phyloP scores from a whole-genome alignment of 257 asterid species.

The Cinchona pubescens region DNA sequence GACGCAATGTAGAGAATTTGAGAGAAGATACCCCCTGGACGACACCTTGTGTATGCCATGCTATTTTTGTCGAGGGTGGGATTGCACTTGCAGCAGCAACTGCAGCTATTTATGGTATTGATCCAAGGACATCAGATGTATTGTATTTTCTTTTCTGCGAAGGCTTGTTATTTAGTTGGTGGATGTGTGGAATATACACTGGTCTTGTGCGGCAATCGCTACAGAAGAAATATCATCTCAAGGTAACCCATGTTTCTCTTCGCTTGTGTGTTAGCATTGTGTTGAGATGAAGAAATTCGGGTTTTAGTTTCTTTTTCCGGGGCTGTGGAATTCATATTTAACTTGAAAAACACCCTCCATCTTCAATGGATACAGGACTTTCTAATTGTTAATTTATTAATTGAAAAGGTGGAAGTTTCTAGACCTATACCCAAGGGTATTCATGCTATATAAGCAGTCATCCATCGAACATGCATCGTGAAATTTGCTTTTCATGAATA shows the following conservation, averaged over 20 bases:
- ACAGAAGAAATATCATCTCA: constrained; percentile 97
- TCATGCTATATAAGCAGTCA: neutral
- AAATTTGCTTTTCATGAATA: neutral
- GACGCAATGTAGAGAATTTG: constrained; percentile 74
- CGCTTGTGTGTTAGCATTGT: neutral
- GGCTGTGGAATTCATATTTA: neutral
- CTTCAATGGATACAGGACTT: neutral
- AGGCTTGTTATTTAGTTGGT: constrained; percentile 95
- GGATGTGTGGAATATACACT: constrained; percentile 99
- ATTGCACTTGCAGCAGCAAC: constrained; percentile 68
- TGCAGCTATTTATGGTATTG: constrained; percentile 77
- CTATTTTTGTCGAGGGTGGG: constrained; percentile 87
- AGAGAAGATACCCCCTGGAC: constrained; percentile 93
- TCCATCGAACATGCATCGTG: neutral
- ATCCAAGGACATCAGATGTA: constrained; percentile 80
- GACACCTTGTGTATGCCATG: constrained; percentile 90
- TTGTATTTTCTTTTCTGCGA: constrained; percentile 82
- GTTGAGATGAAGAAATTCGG: neutral
- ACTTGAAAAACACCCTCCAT: neutral
- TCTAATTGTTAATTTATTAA: neutral
- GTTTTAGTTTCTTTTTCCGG: neutral
- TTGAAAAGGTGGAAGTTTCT: neutral
- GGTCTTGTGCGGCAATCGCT: constrained; percentile 75
- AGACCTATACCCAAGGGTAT: neutral
- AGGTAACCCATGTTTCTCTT: constrained; percentile 47